These are phyloP conservation scores for Chlamydomonas sp. DNA, from an alignment of 139 green algal genomes.

Conservation along the genomic window DNA sequence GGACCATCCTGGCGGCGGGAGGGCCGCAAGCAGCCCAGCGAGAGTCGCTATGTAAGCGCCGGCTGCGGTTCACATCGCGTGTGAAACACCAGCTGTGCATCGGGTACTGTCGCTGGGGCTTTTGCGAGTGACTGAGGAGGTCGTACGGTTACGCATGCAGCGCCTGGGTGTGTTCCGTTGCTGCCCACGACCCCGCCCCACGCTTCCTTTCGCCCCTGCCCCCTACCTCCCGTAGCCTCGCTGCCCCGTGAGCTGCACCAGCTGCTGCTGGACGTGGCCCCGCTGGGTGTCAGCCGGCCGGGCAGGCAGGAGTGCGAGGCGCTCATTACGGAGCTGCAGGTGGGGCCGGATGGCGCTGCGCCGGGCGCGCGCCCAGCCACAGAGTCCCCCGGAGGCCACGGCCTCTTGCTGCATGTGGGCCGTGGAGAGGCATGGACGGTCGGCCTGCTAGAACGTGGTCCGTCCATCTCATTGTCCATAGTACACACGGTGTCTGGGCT, in stretches of 20 bases:
- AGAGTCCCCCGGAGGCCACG: neutral
- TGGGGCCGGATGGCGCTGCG: neutral
- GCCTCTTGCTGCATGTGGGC: too few species aligned
- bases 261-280: slow-evolving; percentile 26
- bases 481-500: too few species aligned
- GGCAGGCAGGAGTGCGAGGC: slow-evolving; percentile 5
- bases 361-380: too few species aligned
- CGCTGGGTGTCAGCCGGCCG: slow-evolving; percentile 8
- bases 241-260: slow-evolving; percentile 17
- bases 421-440: too few species aligned
- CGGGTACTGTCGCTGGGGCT: too few species aligned
- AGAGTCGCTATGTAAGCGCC: slow-evolving; percentile 15
- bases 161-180: neutral
- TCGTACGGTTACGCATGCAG: neutral
- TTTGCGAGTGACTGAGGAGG: neutral
- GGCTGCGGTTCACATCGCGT: too few species aligned
- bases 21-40: neutral
- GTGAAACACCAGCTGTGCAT: too few species aligned
- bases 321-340: slow-evolving; percentile 29
- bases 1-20: neutral
- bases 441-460: too few species aligned
- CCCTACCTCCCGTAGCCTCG: neutral
- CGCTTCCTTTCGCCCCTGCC: neutral
- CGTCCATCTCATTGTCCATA: too few species aligned
- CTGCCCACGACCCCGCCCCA: neutral